phyloP scores from a whole-genome alignment of 2,329 filamentous ascomycete species.

The Aspergillus latus region DNA sequence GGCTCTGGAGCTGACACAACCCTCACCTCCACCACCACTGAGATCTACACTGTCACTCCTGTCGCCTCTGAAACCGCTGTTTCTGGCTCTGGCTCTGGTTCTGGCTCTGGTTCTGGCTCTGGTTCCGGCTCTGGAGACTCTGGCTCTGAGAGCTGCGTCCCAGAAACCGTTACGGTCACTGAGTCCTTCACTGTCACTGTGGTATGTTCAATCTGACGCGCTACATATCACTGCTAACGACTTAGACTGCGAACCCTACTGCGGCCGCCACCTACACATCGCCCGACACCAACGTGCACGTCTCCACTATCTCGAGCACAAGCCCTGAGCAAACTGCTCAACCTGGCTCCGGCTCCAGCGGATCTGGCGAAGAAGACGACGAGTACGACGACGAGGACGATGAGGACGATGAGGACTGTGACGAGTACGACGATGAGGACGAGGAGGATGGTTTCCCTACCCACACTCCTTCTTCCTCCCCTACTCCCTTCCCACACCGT shows the following conservation, averaged over 20 bases:
- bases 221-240: neutral
- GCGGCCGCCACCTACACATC: conserved; percentile 5
- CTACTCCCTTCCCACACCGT: conserved; percentile 14
- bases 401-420: neutral
- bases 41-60: conserved; percentile 16
- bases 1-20: conserved; percentile 34
- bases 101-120: neutral
- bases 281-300: conserved; percentile 13
- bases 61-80: conserved; percentile 4
- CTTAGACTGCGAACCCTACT: conserved; percentile 16
- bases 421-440: conserved; percentile 5
- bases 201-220: conserved; percentile 25
- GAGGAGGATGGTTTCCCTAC: neutral
- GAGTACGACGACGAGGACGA: neutral
- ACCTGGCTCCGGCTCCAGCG: conserved; percentile 1
- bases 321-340: conserved; percentile 4
- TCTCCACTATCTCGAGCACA: neutral
- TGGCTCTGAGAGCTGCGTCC: conserved; percentile 6
- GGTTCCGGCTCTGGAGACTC: neutral
- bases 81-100: conserved; percentile 2
- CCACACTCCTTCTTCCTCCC: conserved; percentile 15
- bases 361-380: neutral
- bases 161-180: conserved; percentile 34
- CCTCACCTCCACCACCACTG: conserved; percentile 24
- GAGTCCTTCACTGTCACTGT: conserved; percentile 34